Evolutionary conservation across 257 asterid genomes (phyloP), one percentile per base, ranked within the genome.

Genomic region (Leonotis leonurus): DNA sequence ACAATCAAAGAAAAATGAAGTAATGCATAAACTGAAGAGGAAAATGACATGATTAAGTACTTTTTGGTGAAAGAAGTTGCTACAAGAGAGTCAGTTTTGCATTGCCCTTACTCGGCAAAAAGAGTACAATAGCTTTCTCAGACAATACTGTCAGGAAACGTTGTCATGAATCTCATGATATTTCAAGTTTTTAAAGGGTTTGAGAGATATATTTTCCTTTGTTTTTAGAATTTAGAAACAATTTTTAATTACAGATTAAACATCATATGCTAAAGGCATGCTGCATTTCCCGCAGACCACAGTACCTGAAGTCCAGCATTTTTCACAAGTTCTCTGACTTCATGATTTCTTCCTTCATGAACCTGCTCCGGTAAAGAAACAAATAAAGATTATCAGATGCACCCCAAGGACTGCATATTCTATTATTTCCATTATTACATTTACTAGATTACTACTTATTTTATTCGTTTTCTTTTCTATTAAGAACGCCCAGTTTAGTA

Each of bases 271-370:
- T 32, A 25, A 48, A 64, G 49, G 60, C 58, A 65, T 11, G 30
- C 8, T 39, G 30, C 12, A 74, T 24, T 65, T 27, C 40, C 65
- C 45, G 73, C 30, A n/a, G n/a, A n/a, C n/a, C n/a, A 52, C 39
- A 52, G n/a, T 80, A 92, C 97, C 99, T 87, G 88, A 72, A 93
- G 96, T 69, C 96, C 99, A 66, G 99, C 99, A 76, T 74, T 72
- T 79, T 89, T 87, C n/a, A 93, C 94, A 62, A 93, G 90, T 79
- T 93, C 99, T 69, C 99, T 84, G 67, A 93, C 99, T 87, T 93
- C 97, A 71, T 82, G 99, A 73, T 89, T 85, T 80, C 99, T 83
- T 75, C 99, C 99, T 79, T 93, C 97, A 24, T 93, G 97, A 71
- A 93, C 95, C 99, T 93, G 82, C 62, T 64, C 13, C 65, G 58